Percentiles rank a stretch among this genome's conserved stretches.
Conservation (phyloP, 169 alveolate species). For the Babesia divergens region DNA sequence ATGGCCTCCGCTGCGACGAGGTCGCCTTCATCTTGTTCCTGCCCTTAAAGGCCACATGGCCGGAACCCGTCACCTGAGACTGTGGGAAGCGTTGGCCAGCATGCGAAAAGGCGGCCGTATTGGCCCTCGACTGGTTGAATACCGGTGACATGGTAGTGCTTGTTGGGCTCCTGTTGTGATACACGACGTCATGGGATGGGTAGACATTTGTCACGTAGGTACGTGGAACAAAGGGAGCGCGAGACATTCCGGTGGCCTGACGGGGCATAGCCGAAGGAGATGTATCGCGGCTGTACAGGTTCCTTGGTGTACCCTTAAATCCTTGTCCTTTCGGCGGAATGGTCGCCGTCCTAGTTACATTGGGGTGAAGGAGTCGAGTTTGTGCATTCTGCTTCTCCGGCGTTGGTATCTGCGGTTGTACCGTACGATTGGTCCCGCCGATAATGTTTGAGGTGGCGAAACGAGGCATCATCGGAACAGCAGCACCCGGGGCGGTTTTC, state of each 20-base stretch:
- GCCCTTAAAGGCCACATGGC: slow-evolving; percentile 18
- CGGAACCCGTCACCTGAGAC: neutral
- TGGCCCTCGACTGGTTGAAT: neutral
- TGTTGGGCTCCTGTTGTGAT: neutral
- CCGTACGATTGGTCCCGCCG: neutral
- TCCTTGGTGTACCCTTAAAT: neutral
- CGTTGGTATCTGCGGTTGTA: neutral
- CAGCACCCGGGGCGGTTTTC: neutral
- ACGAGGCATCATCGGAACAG: slow-evolving; percentile 22
- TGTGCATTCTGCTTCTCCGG: neutral
- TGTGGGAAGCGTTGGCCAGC: neutral
- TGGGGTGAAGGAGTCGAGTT: neutral
- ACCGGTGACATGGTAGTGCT: neutral
- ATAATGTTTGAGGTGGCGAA: slow-evolving; percentile 2
- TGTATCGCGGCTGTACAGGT: neutral
- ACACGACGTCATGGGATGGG: neutral
- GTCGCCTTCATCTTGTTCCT: slow-evolving; percentile 1
- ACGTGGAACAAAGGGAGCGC: neutral
- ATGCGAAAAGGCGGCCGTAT: neutral
- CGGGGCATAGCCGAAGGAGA: slow-evolving; percentile 10
- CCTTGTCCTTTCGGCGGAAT: slow-evolving; percentile 1
- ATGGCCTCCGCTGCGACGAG: slow-evolving; percentile 18
- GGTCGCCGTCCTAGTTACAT: neutral
- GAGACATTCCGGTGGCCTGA: slow-evolving; percentile 1
- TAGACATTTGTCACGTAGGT: slow-evolving; percentile 12